Percentiles rank a stretch among this genome's conserved stretches.
Conservation (phyloP, 2,329 filamentous ascomycete species). For the Botryotinia convoluta region DNA sequence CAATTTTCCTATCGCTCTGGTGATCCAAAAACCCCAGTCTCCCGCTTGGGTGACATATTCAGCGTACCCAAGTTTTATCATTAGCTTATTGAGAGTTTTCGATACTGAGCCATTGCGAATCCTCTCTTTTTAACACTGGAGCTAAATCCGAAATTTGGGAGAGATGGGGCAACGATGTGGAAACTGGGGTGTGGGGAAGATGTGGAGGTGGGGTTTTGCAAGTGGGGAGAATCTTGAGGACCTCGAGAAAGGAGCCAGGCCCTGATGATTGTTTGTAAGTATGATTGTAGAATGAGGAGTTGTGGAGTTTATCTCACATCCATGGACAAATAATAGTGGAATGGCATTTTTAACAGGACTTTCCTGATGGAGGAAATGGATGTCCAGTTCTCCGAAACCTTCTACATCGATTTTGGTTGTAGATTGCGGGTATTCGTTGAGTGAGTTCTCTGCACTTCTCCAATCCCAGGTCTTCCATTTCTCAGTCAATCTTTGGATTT, state of each 20-base stretch:
- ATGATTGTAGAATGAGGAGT: neutral
- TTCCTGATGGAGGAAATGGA: constrained; percentile 63
- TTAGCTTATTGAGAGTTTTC: constrained; percentile 54
- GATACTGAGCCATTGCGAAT: neutral
- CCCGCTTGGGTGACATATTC: constrained; percentile 57
- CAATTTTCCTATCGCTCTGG: constrained; percentile 56
- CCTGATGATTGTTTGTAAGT: constrained; percentile 35
- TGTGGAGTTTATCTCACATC: neutral
- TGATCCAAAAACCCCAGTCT: constrained; percentile 65
- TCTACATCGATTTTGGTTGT: constrained; percentile 47
- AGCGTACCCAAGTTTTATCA: constrained; percentile 63
- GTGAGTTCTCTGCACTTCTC: constrained; percentile 20
- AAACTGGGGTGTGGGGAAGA: neutral
- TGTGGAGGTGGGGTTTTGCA: neutral
- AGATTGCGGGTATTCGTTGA: constrained; percentile 35
- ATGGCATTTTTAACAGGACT: constrained; percentile 49
- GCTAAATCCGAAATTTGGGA: neutral
- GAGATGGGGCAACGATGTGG: neutral
- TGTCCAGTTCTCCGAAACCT: constrained; percentile 55
- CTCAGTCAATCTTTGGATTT: neutral
- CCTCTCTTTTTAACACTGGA: neutral
- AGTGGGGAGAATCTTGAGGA: constrained; percentile 33
- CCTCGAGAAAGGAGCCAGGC: constrained; percentile 69
- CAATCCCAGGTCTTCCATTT: constrained; percentile 7
- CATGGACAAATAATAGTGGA: constrained; percentile 64